Percentiles rank a stretch among this genome's conserved stretches.
phyloP scores from a whole-genome alignment of 371 early-diverging fungal genomes.

The Mucor indicus region DNA sequence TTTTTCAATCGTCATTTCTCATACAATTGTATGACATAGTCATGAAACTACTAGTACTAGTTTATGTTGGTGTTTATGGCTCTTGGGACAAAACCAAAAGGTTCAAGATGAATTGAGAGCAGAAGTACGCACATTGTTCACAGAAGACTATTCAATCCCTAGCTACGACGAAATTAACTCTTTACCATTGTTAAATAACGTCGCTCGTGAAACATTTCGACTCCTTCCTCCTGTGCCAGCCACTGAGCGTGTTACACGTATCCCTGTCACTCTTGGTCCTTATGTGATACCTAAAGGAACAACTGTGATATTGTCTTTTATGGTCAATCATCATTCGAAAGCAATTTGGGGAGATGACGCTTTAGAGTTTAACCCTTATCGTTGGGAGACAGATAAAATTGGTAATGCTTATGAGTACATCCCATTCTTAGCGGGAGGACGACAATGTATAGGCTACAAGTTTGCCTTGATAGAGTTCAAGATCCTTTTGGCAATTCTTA shows the following conservation, averaged over 20 bases:
- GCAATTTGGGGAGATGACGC: conserved; percentile 66
- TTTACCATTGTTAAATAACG: conserved; percentile 45
- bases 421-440: conserved; percentile 60
- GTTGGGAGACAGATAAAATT: conserved; percentile 49
- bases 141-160: conserved; percentile 21
- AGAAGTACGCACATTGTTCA: conserved; percentile 29
- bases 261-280: conserved; percentile 40
- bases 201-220: conserved; percentile 50
- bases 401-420: conserved; percentile 46
- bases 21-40: conserved; percentile 3
- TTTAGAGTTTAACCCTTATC: conserved; percentile 56
- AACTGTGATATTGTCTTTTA: conserved; percentile 35
- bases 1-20: too few species aligned
- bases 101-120: conserved; percentile 43
- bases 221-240: conserved; percentile 50
- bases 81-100: conserved; percentile 40
- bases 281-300: conserved; percentile 55
- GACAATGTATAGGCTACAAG: conserved; percentile 40
- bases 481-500: conserved; percentile 26
- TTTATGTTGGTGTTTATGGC: conserved; percentile 53
- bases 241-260: conserved; percentile 35
- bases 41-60: conserved; percentile 55
- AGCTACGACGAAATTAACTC: conserved; percentile 44
- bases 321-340: conserved; percentile 44
- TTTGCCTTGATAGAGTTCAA: conserved; percentile 46